Base-by-base conservation (phyloP, 257 asterid species). In the Prunella vulgaris region DNA sequence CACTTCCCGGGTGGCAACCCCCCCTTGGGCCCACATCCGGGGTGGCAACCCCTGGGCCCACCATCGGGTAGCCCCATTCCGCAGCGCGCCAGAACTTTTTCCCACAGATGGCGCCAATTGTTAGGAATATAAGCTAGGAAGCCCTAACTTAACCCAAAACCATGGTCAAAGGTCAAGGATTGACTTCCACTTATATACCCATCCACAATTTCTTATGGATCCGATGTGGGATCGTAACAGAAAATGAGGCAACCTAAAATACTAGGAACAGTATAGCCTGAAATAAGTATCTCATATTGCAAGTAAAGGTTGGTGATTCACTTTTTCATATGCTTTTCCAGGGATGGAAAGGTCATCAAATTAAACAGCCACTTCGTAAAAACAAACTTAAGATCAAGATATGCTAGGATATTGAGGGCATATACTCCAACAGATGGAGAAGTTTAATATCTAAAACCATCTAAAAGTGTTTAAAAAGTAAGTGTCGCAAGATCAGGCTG, bases 331-430 rank as follows among this genome's bases (percentile, higher is more conserved):
- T 61, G 32, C 38, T 15, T 27, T 69, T 46, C 72, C 56, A 44
- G 17, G 70, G 57, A 46, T 9, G 25, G 61, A 53, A 70, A 57
- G 22, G 33, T 33, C 48, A 54, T 8, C 28, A 3, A 48, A 42
- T 18, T 14, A 33, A 25, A 65, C 33, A 52, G n/a, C 22, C 53
- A 57, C 60, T 65, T 48, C n/a, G 66, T 14, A 71, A 69, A 28
- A 44, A 5, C 58, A 42, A 49, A 42, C 38, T n/a, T 27, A 56
- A n/a, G 52, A 74, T 53, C 17, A 60, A 61, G 22, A 76, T 35
- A 64, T 20, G 54, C 30, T 15, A 46, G 38, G 59, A 49, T 21
- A 25, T 14, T 10, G 25, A 46, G 17, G 10, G 32, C 46, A 42
- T 56, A 30, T 30, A 49, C 22, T 20, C 28, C 28, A 33, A 48